Percentiles rank a stretch among this genome's conserved stretches.
phyloP scores from a whole-genome alignment of 257 asterid species.

The Fraxinus anomala region DNA sequence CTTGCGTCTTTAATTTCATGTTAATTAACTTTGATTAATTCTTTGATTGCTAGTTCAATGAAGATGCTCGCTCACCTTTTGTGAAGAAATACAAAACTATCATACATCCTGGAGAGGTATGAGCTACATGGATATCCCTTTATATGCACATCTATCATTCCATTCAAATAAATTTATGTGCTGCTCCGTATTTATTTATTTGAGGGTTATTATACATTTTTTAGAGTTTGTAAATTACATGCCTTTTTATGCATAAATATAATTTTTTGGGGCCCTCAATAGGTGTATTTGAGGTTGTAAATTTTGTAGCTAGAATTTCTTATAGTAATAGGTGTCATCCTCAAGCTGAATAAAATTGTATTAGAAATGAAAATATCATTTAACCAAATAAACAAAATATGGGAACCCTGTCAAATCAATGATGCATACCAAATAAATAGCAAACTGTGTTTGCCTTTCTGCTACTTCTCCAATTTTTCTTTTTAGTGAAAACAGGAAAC shows the following conservation, averaged over 20 bases:
- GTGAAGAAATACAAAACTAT: conserved; percentile 85
- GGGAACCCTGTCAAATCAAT: neutral
- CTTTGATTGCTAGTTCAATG: conserved; percentile 65
- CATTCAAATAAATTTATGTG: neutral
- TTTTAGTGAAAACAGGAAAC: neutral
- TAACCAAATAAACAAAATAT: too few species aligned
- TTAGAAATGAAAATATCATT: too few species aligned
- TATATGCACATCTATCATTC: neutral
- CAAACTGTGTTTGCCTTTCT: conserved; percentile 2
- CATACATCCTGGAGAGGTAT: conserved; percentile 99
- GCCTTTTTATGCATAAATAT: neutral
- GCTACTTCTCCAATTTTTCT: too few species aligned
- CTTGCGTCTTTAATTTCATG: neutral
- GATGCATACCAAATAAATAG: neutral
- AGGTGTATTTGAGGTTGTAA: conserved; percentile 5
- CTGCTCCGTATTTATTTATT: too few species aligned
- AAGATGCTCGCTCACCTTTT: conserved; percentile 44
- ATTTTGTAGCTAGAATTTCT: neutral
- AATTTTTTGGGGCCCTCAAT: neutral
- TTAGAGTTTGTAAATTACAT: too few species aligned
- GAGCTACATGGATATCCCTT: neutral
- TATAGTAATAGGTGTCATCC: neutral
- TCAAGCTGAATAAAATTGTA: neutral
- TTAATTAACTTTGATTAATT: conserved; percentile 29
- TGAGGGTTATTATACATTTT: neutral